These are phyloP conservation scores for Fusarium pseudograminearum DNA, from an alignment of 2,329 filamentous ascomycete genomes.

Conservation along the genomic window DNA sequence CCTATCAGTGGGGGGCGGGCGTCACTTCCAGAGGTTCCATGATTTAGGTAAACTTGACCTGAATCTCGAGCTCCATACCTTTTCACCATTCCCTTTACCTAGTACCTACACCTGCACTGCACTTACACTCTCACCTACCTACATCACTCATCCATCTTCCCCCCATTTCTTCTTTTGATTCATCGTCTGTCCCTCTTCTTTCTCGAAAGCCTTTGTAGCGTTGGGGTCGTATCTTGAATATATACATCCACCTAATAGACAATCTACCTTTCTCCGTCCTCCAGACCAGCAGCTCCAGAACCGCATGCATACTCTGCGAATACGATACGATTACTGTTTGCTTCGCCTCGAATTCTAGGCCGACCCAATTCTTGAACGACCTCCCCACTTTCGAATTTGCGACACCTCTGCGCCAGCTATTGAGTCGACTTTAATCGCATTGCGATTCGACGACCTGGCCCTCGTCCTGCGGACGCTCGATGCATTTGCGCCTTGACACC, in stretches of 20 bases:
- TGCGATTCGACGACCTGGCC: conserved; percentile 8
- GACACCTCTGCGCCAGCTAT: conserved; percentile 14
- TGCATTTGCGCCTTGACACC: conserved; percentile 35
- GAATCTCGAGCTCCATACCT: conserved; percentile 28
- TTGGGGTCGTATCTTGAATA: conserved; percentile 14
- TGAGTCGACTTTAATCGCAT: not conserved
- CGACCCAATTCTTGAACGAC: not conserved
- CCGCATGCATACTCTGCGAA: conserved; percentile 11
- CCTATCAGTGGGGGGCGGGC: conserved; percentile 26
- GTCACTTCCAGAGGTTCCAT: conserved; percentile 25
- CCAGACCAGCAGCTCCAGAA: conserved; percentile 17
- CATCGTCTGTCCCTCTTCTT: conserved; percentile 12
- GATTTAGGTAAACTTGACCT: conserved; percentile 13
- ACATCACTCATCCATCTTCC: conserved; percentile 26
- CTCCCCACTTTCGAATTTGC: conserved; percentile 2
- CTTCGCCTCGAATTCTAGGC: not conserved
- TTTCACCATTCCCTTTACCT: conserved; percentile 8
- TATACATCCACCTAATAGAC: conserved; percentile 18
- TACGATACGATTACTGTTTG: conserved; percentile 14
- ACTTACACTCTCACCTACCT: conserved; percentile 8
- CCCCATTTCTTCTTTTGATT: conserved; percentile 24
- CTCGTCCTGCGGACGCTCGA: conserved; percentile 34
- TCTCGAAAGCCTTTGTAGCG: not conserved
- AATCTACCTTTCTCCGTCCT: conserved; percentile 15
- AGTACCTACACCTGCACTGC: not conserved